A percentile compares a stretch with the other conserved stretches of the same genome.
Evolutionary conservation across 169 alveolate genomes (phyloP).

Genomic region (Plasmodium chabaudi): DNA sequence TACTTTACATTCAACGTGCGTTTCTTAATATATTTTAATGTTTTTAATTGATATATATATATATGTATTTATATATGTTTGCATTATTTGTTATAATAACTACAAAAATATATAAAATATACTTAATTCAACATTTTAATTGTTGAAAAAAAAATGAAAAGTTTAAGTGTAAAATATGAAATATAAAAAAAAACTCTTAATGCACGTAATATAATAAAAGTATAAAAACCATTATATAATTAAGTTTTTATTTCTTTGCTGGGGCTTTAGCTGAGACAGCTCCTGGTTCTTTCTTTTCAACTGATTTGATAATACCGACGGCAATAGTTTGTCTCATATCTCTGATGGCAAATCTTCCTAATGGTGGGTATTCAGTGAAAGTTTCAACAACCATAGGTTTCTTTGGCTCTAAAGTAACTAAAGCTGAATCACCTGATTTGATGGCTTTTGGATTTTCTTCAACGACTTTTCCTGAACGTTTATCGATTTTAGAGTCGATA

Average conservation of each 20-base stretch:
- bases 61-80: not conserved
- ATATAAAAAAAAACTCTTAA: constrained; percentile 11
- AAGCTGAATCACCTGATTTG: constrained; percentile 98
- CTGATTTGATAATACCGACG: constrained; percentile 97
- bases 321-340: constrained; percentile 98
- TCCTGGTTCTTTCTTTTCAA: constrained; percentile 94
- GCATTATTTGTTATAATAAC: constrained; percentile 15
- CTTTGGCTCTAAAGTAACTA: constrained; percentile 95
- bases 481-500: constrained; percentile 94
- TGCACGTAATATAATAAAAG: constrained; percentile 7
- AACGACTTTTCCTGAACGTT: constrained; percentile 96
- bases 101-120: constrained; percentile 12
- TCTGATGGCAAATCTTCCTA: constrained; percentile 99
- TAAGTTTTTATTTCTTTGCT: constrained; percentile 6
- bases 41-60: not conserved
- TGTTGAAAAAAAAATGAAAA: constrained; percentile 17
- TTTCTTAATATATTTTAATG: constrained; percentile 1
- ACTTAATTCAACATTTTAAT: not conserved
- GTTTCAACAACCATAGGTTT: constrained; percentile 98
- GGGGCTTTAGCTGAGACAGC: constrained; percentile 80
- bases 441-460: constrained; percentile 97
- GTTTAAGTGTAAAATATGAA: not conserved
- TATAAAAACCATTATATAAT: not conserved
- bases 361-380: constrained; percentile 97
- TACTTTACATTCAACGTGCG: not conserved